Evolutionary conservation across 208 protist genomes (phyloP), one percentile per base, ranked within the genome.

Genomic region (Leishmania martiniquensis): DNA sequence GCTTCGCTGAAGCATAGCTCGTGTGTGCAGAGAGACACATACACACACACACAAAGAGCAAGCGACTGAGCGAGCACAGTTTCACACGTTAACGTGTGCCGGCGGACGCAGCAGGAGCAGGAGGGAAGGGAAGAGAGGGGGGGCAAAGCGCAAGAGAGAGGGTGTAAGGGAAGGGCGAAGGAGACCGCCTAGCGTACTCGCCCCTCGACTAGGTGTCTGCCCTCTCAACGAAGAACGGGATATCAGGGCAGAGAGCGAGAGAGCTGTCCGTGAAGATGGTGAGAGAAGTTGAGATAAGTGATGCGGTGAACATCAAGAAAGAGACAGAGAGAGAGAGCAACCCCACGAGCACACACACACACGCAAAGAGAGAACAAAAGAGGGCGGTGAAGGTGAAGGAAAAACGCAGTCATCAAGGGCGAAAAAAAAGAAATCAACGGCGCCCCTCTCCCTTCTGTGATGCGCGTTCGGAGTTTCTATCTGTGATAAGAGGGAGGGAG

Each of bases 1-100:
- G 3, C 47, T 76, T 1, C 76, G 59, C 29, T 47, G 37, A 44
- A 89, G 75, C 81, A 89, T 84, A 17, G 55, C 39, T 39, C 32
- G 13, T n/a, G 5, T 17, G 17, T 65, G 7, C 37, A 73, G 39
- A 59, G 49, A 62, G 49, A 60, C 32, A 57, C 55, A 49, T 9
- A 66, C 42, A 44, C 75, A 82, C 59, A 55, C 39, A 51, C 63
- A 44, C 29, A 59, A 44, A 57, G 25, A 32, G 25, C 17, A 29
- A 69, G 65, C n/a, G n/a, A n/a, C n/a, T n/a, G n/a, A n/a, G n/a
- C n/a, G n/a, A 49, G n/a, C 22, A 17, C 22, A 34, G 39, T 12
- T 2, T 25, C 25, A 20, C 34, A 44, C 37, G 39, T 51, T 15
- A 49, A 17, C 42, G 42, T 69, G 57, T 20, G 32, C 65, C 42